Evolutionary conservation across 805 yeast species (phyloP), one percentile per base, ranked within the genome.

Genomic region (Komagataella phaffii): DNA sequence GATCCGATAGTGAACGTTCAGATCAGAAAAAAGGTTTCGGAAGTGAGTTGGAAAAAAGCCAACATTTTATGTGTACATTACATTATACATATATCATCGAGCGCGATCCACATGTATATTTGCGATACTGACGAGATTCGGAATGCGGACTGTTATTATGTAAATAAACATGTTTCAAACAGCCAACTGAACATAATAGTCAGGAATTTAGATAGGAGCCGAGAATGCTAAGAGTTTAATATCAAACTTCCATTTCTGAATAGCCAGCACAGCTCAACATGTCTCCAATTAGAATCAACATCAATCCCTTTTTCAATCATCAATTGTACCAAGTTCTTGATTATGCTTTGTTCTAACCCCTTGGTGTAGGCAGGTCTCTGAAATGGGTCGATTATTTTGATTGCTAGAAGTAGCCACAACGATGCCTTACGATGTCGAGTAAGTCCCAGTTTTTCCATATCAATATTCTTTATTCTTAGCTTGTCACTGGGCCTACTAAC

Each of bases 321-420:
- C 40, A 30, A 30, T 30, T 30, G 40, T 30, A 3, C 14, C 40
- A 30, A 14, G 40, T 30, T 30, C 5, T 30, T 30, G 40, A 30
- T 8, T 7, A 30, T 5, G 14, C 14, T 30, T 30, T 30, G 40
- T 30, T 30, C 40, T 30, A 30, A 30, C 4, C 40, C 40, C 14
- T 30, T 30, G 8, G 40, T 30, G 12, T 45, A 24, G 24, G 24
- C 21, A 17, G 47, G 47, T 17, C 59, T 61, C 7, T 56, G 53
- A 7, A 44, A 53, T 2, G 65, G 64, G 49, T 74, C 73, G 85
- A 96, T 81, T 60, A 85, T 86, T 52, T 77, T 77, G 6, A 88
- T 83, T 0, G 96, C 82, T 24, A 89, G 62, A 24, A 89, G 62
- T 56, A 76, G 74, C 88, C 96, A 89, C 24, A 90, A 71, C 0